phyloP scores from a whole-genome alignment of 2,329 filamentous ascomycete species.

The Ascocoryne sarcoides region DNA sequence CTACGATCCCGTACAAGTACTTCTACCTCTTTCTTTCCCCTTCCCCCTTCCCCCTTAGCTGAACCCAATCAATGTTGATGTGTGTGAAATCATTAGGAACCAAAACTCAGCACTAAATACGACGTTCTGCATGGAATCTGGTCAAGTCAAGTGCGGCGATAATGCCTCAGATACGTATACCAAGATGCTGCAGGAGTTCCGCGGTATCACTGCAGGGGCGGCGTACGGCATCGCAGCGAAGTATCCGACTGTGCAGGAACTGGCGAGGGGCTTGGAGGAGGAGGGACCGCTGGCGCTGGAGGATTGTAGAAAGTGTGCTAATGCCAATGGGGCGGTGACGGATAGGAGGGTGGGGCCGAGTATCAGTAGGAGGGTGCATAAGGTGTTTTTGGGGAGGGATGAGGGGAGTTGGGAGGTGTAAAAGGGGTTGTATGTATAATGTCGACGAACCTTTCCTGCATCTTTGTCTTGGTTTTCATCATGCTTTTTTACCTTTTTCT shows the following conservation, averaged over 20 bases:
- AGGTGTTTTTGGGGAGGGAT: conserved; percentile 50
- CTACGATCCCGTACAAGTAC: conserved; percentile 62
- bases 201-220: conserved; percentile 61
- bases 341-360: conserved; percentile 48
- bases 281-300: conserved; percentile 54
- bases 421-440: not conserved
- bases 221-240: conserved; percentile 59
- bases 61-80: no score
- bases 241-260: conserved; percentile 47
- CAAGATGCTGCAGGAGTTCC: conserved; percentile 69
- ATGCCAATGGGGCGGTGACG: conserved; percentile 45
- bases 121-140: conserved; percentile 70
- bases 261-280: conserved; percentile 50
- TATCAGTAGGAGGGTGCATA: conserved; percentile 49
- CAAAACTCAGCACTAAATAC: conserved; percentile 43
- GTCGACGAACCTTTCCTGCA: not conserved
- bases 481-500: not conserved
- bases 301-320: conserved; percentile 47
- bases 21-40: conserved; percentile 1
- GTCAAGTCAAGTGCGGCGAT: conserved; percentile 65
- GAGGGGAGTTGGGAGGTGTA: conserved; percentile 23
- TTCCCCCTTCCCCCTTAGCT: not conserved
- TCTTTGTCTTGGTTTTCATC: not conserved
- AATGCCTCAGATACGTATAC: conserved; percentile 58
- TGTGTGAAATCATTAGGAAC: no score